Evolutionary conservation across 768 basidiomycete genomes (phyloP), one percentile per base, ranked within the genome.

Genomic region (Clathrus columnatus): DNA sequence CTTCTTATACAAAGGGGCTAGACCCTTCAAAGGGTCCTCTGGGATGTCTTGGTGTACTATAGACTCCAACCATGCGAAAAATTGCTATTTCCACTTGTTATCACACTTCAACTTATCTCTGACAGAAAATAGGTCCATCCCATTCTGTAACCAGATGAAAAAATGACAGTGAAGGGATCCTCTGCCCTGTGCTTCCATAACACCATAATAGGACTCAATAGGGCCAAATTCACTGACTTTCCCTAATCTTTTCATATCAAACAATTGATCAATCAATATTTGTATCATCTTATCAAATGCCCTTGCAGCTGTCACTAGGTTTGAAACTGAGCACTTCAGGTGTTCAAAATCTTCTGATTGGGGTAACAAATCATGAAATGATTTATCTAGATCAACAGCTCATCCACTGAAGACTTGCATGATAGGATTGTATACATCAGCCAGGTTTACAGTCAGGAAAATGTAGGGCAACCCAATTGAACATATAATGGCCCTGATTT

Each of bases 351-450:
- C 36, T 8, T 36, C 36, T 36, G 11, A 14, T 36, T n/a, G 14
- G n/a, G 11, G 30, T 36, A n/a, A 11, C 11, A 36, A 36, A 2
- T 36, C 7, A 36, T 36, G 36, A 30, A 62, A 61, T 20, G 62
- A 49, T n/a, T 51, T 56, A 28, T 64, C 58, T 6, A 64, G 26
- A 48, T 64, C 54, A 49, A 64, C 41, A 18, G 61, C 60, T 0
- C 58, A 36, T 17, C 63, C 63, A 42, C 60, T 58, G 21, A 62
- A 36, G 2, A 64, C 55, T 29, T 62, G 58, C 2, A 57, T 61
- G 1, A 64, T 57, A 14, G 61, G 61, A 55, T 64, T 62, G 26
- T 60, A 36, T 14, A 57, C 46, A 17, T 64, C 61, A 23, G 60
- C 32, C 4, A 55, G 60, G 45, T 64, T 64, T 4, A 64, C 28